phyloP scores from a whole-genome alignment of 2,329 filamentous ascomycete species.

The Tolypocladium paradoxum region DNA sequence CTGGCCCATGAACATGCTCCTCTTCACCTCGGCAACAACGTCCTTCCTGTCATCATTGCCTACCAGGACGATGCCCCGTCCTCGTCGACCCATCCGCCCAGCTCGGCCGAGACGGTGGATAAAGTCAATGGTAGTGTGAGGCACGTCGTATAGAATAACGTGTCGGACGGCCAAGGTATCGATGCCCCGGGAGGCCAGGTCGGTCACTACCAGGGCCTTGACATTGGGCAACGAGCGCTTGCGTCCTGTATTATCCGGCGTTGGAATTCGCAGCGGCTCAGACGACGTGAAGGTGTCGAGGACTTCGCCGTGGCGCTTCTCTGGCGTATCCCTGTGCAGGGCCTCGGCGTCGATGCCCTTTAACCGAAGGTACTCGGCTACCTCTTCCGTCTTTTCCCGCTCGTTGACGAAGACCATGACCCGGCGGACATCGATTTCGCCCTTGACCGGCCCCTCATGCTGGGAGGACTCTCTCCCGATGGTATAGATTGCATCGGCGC shows the following conservation, averaged over 20 bases:
- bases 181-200: conserved; percentile 84
- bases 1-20: conserved; percentile 77
- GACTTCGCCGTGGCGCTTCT: conserved; percentile 66
- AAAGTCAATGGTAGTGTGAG: conserved; percentile 94
- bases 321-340: conserved; percentile 72
- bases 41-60: conserved; percentile 84
- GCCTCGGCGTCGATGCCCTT: conserved; percentile 87
- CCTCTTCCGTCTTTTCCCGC: conserved; percentile 73
- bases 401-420: conserved; percentile 97
- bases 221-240: conserved; percentile 57
- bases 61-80: conserved; percentile 80
- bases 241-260: conserved; percentile 19
- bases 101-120: conserved; percentile 90
- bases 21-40: conserved; percentile 81
- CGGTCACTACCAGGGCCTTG: conserved; percentile 88
- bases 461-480: conserved; percentile 66
- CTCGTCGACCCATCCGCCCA: conserved; percentile 84
- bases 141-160: conserved; percentile 94
- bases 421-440: conserved; percentile 59
- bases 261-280: conserved; percentile 26
- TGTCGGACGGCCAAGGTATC: conserved; percentile 86
- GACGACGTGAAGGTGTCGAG: conserved; percentile 61
- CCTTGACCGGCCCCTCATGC: conserved; percentile 45
- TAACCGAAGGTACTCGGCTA: conserved; percentile 65
- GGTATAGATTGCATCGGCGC: conserved; percentile 88